Evolutionary conservation across 805 yeast genomes (phyloP), one percentile per base, ranked within the genome.

Genomic region (Spathaspora passalidarum): DNA sequence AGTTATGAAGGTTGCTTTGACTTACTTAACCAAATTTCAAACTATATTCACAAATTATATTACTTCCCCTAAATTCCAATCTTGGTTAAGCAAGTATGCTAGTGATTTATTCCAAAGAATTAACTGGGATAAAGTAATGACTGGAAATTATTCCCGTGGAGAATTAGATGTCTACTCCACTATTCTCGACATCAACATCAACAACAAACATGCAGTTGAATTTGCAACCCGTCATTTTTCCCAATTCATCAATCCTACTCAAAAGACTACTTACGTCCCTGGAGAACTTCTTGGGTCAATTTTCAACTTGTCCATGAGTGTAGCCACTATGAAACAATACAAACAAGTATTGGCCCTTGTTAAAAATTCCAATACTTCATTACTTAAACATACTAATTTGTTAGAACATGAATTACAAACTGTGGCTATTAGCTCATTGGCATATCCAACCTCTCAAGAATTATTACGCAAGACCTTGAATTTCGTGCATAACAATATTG

Each of bases 401-500:
- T 39, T 52, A 4, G n/a, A 40, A 10, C 52, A 57, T 10, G 78
- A 78, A 14, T 60, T 84, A 21, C 85, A 82, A 57, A 74, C 79
- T 2, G 69, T 75, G 6, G 84, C 87, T 0, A 62, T 84, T 5
- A 69, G 77, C 32, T 71, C 84, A 3, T 60, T 85, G 14, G 80
- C 85, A 0, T 82, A 73, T 54, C 70, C 73, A 18, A 53, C 62
- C 9, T 71, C 73, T 40, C 60, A 58, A 7, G 79, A 76, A 13
- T 59, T 83, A 46, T 68, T 79, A 22, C 65, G 67, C 32, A 79
- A 81, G 55, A 72, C 82, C 0, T 67, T 84, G 50, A 81, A 81
- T 50, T 83, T 76, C 56, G 78, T 84, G 11, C 59, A 64, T 44
- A 75, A 77, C 38, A 84, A 82, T 56, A 75, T 81, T 44, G 85